These are phyloP conservation scores for Wallemia mellicola DNA, from an alignment of 1,284 basidiomycete species.

Conservation along the genomic window DNA sequence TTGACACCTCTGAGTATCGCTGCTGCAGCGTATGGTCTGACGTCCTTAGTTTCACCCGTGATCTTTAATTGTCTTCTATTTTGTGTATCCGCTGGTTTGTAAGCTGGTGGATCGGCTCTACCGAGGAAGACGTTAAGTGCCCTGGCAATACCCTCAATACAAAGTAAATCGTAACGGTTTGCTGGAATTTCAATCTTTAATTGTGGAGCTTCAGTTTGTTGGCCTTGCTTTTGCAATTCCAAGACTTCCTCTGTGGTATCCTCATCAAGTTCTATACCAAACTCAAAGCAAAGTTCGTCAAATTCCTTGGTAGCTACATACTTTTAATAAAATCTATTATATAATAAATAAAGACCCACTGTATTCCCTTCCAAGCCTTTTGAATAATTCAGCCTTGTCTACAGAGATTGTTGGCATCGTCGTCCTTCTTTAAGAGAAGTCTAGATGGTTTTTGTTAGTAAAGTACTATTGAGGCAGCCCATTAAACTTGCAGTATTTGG, in stretches of 20 bases:
- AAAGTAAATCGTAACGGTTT: slow-evolving; percentile 92
- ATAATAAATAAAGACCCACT: slow-evolving; percentile 21
- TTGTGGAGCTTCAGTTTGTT: slow-evolving; percentile 58
- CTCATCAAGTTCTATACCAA: slow-evolving; percentile 88
- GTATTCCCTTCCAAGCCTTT: slow-evolving; percentile 53
- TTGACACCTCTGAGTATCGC: slow-evolving; percentile 27
- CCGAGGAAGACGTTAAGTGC: slow-evolving; percentile 63
- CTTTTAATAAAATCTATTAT: neutral
- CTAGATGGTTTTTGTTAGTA: neutral
- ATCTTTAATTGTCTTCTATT: neutral
- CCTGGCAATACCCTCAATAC: slow-evolving; percentile 79
- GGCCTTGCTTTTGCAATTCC: slow-evolving; percentile 43
- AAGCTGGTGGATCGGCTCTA: slow-evolving; percentile 35
- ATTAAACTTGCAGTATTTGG: slow-evolving; percentile 53
- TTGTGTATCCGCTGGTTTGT: slow-evolving; percentile 25
- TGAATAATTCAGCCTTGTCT: slow-evolving; percentile 80
- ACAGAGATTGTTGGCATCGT: slow-evolving; percentile 80
- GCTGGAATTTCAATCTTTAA: slow-evolving; percentile 97
- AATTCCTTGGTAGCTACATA: slow-evolving; percentile 60
- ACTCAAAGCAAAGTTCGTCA: slow-evolving; percentile 86
- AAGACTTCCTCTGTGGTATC: slow-evolving; percentile 78
- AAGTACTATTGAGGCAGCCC: slow-evolving; percentile 1
- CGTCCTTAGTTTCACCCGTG: slow-evolving; percentile 34
- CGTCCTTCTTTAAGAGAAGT: neutral
- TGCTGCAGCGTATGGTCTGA: slow-evolving; percentile 71